These are phyloP conservation scores for Paraphoma chrysanthemicola DNA, from an alignment of 2,329 filamentous ascomycete species.

Conservation along the genomic window DNA sequence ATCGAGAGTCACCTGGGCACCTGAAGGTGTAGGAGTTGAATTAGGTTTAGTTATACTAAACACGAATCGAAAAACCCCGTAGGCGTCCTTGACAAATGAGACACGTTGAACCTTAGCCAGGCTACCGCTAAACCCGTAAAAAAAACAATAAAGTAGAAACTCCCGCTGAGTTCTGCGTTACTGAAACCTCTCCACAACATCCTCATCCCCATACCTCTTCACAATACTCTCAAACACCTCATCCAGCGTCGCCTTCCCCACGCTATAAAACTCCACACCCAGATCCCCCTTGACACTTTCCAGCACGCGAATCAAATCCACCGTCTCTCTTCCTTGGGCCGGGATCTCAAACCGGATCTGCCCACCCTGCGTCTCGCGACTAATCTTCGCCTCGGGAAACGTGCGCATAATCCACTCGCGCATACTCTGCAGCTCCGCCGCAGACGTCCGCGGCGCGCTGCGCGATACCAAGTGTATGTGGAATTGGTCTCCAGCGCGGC, in stretches of 20 bases:
- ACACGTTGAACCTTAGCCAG: too few relatives aligned
- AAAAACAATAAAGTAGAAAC: too few relatives aligned
- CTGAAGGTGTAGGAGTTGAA: too few relatives aligned
- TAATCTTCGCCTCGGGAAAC: conserved; percentile 68
- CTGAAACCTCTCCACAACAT: conserved; percentile 4
- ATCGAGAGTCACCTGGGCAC: too few relatives aligned
- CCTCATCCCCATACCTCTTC: conserved; percentile 15
- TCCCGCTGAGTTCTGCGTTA: not conserved
- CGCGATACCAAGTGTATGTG: conserved; percentile 79
- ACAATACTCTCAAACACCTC: conserved; percentile 89
- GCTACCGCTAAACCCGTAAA: too few relatives aligned
- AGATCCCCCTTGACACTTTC: conserved; percentile 73
- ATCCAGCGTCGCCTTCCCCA: conserved; percentile 83
- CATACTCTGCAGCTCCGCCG: conserved; percentile 69
- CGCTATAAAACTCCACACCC: conserved; percentile 82
- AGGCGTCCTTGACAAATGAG: too few relatives aligned
- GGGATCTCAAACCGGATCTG: conserved; percentile 82
- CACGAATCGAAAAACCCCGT: too few relatives aligned
- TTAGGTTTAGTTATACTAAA: too few relatives aligned
- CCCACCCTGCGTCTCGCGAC: conserved; percentile 68
- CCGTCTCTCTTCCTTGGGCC: conserved; percentile 60
- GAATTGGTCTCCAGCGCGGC: conserved; percentile 75
- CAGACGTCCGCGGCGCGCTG: conserved; percentile 72
- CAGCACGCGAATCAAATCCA: conserved; percentile 70
- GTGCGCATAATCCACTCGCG: conserved; percentile 67